These are phyloP conservation scores for Naganishia friedmannii DNA, from an alignment of 768 basidiomycete genomes.

Conservation along the genomic window DNA sequence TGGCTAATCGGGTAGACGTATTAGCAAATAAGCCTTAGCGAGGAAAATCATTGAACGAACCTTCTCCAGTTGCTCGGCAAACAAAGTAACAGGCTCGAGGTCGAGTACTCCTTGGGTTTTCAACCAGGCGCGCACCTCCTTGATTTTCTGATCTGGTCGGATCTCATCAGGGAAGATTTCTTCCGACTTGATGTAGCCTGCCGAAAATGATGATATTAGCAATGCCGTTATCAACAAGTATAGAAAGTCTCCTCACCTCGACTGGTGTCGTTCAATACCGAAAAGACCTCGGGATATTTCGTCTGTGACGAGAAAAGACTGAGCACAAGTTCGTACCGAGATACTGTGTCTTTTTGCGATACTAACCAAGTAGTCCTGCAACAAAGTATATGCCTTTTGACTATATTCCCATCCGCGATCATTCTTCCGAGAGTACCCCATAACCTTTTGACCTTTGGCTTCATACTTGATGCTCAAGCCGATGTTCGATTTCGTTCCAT, in stretches of 20 bases:
- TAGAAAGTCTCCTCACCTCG: conserved; percentile 58
- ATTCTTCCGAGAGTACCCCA: conserved; percentile 83
- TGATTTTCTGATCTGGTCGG: conserved; percentile 68
- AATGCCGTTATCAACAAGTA: conserved; percentile 36
- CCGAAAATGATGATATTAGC: not conserved
- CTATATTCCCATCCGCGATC: conserved; percentile 90
- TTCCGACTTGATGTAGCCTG: conserved; percentile 31
- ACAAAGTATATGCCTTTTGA: conserved; percentile 73
- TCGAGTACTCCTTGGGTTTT: conserved; percentile 80
- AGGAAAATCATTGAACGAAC: conserved; percentile 52
- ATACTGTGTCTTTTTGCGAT: not conserved
- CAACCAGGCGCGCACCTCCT: conserved; percentile 80
- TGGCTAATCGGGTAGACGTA: conserved; percentile 56
- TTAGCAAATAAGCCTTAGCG: not conserved
- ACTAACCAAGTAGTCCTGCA: conserved; percentile 64
- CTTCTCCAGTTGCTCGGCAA: conserved; percentile 86
- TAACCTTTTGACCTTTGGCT: conserved; percentile 84
- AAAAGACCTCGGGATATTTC: conserved; percentile 80
- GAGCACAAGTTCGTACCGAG: too few species aligned
- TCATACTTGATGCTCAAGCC: conserved; percentile 96
- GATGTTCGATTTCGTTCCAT: conserved; percentile 77
- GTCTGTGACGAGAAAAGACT: conserved; percentile 53
- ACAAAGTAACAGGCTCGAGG: conserved; percentile 87
- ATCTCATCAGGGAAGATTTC: conserved; percentile 60
- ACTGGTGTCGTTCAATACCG: conserved; percentile 65